Percentiles rank a stretch among this genome's conserved stretches.
Evolutionary conservation across 169 alveolate genomes (phyloP).

Genomic region (Theileria sp.): DNA sequence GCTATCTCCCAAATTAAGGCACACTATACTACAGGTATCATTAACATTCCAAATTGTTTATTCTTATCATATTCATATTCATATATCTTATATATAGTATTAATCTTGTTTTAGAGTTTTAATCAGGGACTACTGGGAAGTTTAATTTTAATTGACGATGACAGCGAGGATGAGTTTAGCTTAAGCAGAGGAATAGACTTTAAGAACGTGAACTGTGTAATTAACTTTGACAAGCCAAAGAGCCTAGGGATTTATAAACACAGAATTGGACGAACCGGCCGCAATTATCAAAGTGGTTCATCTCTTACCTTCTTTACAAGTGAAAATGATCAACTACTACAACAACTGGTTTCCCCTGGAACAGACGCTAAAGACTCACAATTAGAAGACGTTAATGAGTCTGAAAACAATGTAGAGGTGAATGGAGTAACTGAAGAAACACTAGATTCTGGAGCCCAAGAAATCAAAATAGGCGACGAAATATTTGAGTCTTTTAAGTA

Average conservation of each 20-base stretch:
- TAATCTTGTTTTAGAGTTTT: constrained; percentile 15
- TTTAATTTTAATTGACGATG: constrained; percentile 41
- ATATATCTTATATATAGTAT: background rate
- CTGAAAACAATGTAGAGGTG: background rate
- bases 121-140: constrained; percentile 50
- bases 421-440: background rate
- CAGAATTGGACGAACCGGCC: constrained; percentile 94
- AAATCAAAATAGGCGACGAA: background rate
- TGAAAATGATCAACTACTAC: constrained; percentile 16
- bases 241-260: constrained; percentile 94
- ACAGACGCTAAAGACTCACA: background rate
- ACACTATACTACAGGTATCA: constrained; percentile 37
- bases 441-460: background rate
- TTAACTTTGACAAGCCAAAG: constrained; percentile 97
- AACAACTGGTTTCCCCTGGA: background rate
- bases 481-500: constrained; percentile 46
- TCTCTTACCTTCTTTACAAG: constrained; percentile 83
- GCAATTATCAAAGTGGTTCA: constrained; percentile 89
- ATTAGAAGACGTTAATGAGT: background rate
- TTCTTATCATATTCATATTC: background rate
- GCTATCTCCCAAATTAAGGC: constrained; percentile 50
- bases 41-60: background rate
- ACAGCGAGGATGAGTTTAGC: constrained; percentile 62
- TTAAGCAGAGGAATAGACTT: constrained; percentile 97
- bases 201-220: constrained; percentile 90